Conservation (phyloP, 106 monocot genomes). For the Allium fistulosum region DNA sequence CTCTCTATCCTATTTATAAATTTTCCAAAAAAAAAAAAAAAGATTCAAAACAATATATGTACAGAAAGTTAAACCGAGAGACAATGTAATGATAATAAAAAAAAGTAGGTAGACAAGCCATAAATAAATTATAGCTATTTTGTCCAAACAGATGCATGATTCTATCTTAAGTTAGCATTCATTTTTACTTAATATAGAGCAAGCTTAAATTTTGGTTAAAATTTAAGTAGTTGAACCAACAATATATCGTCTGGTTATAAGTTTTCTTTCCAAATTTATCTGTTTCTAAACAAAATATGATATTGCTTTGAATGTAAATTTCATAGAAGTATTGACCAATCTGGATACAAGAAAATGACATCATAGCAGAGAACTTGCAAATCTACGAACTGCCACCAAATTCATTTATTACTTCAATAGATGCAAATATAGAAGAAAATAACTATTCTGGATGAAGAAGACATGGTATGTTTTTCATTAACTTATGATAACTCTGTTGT, state of each 20-base stretch:
- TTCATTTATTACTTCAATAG: no score
- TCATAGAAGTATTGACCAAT: background rate
- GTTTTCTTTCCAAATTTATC: constrained; percentile 3
- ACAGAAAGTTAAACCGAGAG: no score
- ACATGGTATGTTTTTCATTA: no score
- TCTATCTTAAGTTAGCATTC: constrained; percentile 2
- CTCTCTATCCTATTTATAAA: no score
- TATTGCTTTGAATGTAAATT: constrained; percentile 5
- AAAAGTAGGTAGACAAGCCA: background rate
- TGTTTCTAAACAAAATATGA: background rate
- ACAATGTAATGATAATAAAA: background rate
- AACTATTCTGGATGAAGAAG: no score
- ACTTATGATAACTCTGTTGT: no score
- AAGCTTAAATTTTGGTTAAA: constrained; percentile 5
- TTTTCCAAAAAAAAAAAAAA: no score
- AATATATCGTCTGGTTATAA: background rate
- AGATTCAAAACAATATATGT: no score
- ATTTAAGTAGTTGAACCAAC: constrained; percentile 1
- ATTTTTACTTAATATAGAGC: background rate
- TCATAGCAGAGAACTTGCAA: background rate
- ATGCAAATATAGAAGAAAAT: no score
- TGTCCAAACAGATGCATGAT: background rate
- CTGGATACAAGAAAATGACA: constrained; percentile 8
- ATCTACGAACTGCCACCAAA: no score
- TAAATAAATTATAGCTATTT: background rate